Evolutionary conservation across 2,329 filamentous ascomycete genomes (phyloP).

Genomic region (Leptographium radiaticola): DNA sequence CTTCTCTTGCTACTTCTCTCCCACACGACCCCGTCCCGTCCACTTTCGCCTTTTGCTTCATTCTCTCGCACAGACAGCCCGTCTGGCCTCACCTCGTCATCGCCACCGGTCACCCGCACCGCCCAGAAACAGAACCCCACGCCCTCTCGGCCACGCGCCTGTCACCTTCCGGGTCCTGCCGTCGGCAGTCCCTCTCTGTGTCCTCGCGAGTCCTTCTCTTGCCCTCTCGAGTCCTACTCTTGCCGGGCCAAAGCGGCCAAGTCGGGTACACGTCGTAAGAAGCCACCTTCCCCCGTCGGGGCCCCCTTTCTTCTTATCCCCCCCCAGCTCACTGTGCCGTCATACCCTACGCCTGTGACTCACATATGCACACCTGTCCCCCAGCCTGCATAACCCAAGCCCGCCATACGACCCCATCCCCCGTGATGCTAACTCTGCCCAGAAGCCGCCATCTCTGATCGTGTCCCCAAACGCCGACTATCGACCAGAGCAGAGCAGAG

Average conservation of each 20-base stretch:
- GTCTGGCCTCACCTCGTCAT: neutral
- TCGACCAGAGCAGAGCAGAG: conserved; percentile 6
- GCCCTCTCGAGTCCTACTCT: neutral
- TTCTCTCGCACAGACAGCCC: neutral
- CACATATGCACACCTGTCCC: neutral
- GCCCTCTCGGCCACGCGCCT: neutral
- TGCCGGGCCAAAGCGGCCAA: neutral
- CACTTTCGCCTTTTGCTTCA: neutral
- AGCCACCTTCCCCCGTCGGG: neutral
- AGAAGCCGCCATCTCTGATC: conserved; percentile 1
- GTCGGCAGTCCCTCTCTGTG: neutral
- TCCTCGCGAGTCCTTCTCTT: neutral
- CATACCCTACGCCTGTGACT: conserved; percentile 1
- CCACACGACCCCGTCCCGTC: neutral
- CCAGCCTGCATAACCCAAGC: neutral
- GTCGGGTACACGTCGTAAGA: neutral
- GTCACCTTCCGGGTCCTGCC: neutral
- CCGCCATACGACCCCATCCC: neutral
- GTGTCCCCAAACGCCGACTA: conserved; percentile 4
- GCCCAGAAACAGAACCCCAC: neutral
- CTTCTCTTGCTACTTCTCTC: neutral
- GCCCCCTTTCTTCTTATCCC: neutral
- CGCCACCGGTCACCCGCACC: neutral
- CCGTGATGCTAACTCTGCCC: neutral
- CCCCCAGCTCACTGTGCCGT: neutral